A percentile compares a stretch with the other conserved stretches of the same genome.
phyloP scores from a whole-genome alignment of 2,329 filamentous ascomycete species.

The Pseudogymnoascus sp. region DNA sequence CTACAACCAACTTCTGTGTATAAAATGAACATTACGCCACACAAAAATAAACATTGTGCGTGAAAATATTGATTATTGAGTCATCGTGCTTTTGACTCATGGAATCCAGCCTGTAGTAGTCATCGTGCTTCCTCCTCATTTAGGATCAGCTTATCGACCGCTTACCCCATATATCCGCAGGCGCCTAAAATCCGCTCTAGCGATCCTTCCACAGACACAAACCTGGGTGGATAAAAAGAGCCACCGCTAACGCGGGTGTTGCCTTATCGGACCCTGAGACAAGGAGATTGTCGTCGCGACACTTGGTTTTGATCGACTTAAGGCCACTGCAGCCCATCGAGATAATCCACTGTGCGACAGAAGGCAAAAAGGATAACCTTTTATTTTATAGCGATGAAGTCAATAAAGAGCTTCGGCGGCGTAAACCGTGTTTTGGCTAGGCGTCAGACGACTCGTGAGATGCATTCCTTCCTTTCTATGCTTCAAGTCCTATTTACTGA shows the following conservation, averaged over 20 bases:
- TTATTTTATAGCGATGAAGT: slow-evolving; percentile 23
- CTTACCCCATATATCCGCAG: not conserved
- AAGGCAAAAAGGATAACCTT: not conserved
- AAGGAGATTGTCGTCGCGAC: not conserved
- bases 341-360: slow-evolving; percentile 2
- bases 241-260: not conserved
- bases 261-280: slow-evolving; percentile 10
- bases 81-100: not conserved
- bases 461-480: slow-evolving; percentile 14
- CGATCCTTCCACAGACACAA: not conserved
- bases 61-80: not conserved
- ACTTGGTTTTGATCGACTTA: slow-evolving; percentile 3
- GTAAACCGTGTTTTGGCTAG: slow-evolving; percentile 30
- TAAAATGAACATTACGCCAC: not conserved
- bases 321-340: not conserved
- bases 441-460: slow-evolving; percentile 18
- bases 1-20: not conserved
- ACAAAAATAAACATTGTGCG: not conserved
- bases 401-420: slow-evolving; percentile 28
- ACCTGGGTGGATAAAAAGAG: not conserved
- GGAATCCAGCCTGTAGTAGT: no score
- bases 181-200: not conserved
- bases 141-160: not conserved
- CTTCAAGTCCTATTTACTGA: slow-evolving; percentile 10
- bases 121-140: not conserved